These are phyloP conservation scores for Fusarium sp. DNA, from an alignment of 2,329 filamentous ascomycete species.

Conservation along the genomic window DNA sequence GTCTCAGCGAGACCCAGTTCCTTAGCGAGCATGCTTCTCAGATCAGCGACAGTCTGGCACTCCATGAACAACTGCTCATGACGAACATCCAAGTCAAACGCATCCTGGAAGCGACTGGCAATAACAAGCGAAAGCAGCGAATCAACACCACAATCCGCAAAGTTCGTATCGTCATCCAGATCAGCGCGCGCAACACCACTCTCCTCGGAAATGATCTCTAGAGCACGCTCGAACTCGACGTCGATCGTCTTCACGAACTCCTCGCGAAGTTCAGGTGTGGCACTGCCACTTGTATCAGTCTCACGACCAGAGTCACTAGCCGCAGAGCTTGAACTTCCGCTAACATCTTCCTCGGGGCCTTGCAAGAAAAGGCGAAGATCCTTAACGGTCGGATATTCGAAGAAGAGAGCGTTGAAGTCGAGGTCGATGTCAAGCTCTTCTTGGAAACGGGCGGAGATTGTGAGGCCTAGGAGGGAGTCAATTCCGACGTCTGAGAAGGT, in stretches of 20 bases:
- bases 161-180: slow-evolving; percentile 66
- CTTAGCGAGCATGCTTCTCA: slow-evolving; percentile 14
- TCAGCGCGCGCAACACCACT: slow-evolving; percentile 66
- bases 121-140: slow-evolving; percentile 70
- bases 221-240: slow-evolving; percentile 29
- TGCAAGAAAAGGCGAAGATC: slow-evolving; percentile 57
- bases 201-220: slow-evolving; percentile 57
- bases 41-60: slow-evolving; percentile 18
- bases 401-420: slow-evolving; percentile 61
- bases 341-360: slow-evolving; percentile 15
- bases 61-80: slow-evolving; percentile 36
- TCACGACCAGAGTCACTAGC: slow-evolving; percentile 27
- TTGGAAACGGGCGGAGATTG: slow-evolving; percentile 66
- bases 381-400: slow-evolving; percentile 65
- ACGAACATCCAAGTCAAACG: slow-evolving; percentile 2
- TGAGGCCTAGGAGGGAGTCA: slow-evolving; percentile 71
- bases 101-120: slow-evolving; percentile 64
- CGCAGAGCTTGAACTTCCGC: slow-evolving; percentile 16
- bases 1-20: background rate
- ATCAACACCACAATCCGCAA: slow-evolving; percentile 69
- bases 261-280: slow-evolving; percentile 13
- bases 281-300: background rate
- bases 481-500: slow-evolving; percentile 68
- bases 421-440: slow-evolving; percentile 68
- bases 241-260: slow-evolving; percentile 7